Evolutionary conservation across 805 yeast species (phyloP).

Genomic region (Lipomyces japonicus): DNA sequence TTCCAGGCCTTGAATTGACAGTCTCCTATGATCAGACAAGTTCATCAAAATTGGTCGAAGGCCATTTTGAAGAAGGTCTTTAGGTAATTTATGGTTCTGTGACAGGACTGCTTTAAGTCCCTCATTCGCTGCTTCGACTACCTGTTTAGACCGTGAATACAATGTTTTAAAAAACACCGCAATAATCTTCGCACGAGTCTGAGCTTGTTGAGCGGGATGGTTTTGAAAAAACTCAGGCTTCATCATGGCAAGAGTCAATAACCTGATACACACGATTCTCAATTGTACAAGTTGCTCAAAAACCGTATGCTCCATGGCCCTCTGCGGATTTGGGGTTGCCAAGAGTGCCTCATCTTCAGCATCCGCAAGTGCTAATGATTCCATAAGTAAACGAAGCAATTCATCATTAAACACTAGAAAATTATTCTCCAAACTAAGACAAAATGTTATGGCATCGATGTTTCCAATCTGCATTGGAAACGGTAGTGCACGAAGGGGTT

Average conservation of each 20-base stretch:
- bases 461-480: constrained; percentile 99
- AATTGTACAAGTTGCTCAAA: constrained; percentile 82
- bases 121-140: constrained; percentile 87
- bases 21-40: constrained; percentile 84
- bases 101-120: constrained; percentile 81
- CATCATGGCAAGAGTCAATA: constrained; percentile 76
- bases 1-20: constrained; percentile 84
- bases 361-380: constrained; percentile 90
- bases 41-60: constrained; percentile 94
- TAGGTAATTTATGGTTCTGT: constrained; percentile 84
- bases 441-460: constrained; percentile 93
- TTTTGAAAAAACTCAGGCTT: constrained; percentile 79
- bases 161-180: constrained; percentile 94
- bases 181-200: constrained; percentile 73
- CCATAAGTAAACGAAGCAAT: constrained; percentile 74
- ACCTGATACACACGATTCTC: constrained; percentile 82
- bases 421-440: constrained; percentile 73
- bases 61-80: constrained; percentile 91
- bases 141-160: constrained; percentile 76
- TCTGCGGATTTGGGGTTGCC: constrained; percentile 55
- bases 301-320: constrained; percentile 80
- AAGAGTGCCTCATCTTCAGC: constrained; percentile 96
- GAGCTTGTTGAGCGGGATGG: constrained; percentile 48
- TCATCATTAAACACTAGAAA: constrained; percentile 88
- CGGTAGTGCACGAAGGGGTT: constrained; percentile 93